Evolutionary conservation across 768 basidiomycete species (phyloP), one percentile per base, ranked within the genome.

Genomic region (Phylloporus arenicola): DNA sequence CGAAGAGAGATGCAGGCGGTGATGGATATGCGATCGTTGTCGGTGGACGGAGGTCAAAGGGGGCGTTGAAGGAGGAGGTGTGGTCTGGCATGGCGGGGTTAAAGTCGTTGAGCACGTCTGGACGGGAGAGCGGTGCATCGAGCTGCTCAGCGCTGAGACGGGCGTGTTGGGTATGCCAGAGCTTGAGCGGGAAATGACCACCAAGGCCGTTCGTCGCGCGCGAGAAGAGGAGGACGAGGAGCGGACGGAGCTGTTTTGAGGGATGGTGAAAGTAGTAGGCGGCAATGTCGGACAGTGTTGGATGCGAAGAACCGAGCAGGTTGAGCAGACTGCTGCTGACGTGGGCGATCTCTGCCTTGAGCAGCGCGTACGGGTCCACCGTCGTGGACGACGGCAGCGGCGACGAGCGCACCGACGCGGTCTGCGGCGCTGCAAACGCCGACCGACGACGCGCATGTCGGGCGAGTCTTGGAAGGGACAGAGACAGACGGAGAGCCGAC

Each of bases 121-220:
- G 75, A 20, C 79, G 78, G 45, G 81, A 82, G 54, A 98, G 73
- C n/a, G 91, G 84, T 43, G 81, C 75, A 71, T 97, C 84, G 52
- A 95, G 76, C 60, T 82, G 81, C 12, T 81, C 75, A 29, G 76
- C 60, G 17, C 72, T 72, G 42, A 82, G 79, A 29, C 75, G 72
- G 16, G 74, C 73, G 47, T 75, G 74, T 60, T 86, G 83, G 4
- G 85, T 82, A 8, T 75, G 76, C 80, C 80, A 83, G 41, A 69
- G 64, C 55, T 83, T 86, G 47, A 70, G 64, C 17, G 77, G 67
- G 79, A 84, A 95, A 37, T 73, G 67, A 3, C 71, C 63, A 4
- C 89, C 88, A 29, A 95, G 72, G 1, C 95, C 95, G 64, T 98
- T 98, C 22, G 93, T 96, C 8, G 94, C 96, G 50, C 87, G 85